Evolutionary conservation across 2,329 filamentous ascomycete species (phyloP), one percentile per base, ranked within the genome.

Genomic region (Fonsecaea nubica): DNA sequence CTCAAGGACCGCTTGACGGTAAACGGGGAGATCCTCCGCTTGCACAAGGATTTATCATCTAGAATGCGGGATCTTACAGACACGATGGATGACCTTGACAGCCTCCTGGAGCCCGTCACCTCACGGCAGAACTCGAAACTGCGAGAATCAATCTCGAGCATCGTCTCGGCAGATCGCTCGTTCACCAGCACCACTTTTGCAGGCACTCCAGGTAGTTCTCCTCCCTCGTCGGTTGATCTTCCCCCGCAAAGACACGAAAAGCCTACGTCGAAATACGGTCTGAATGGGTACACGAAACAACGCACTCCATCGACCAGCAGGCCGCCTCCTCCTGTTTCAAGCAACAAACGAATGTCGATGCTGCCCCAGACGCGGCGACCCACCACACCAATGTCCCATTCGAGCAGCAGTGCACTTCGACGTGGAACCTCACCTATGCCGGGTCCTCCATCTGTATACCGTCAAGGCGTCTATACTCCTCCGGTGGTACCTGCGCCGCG

Each of bases 1-100:
- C 90, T 98, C 74, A 91, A 92, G 76, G 93, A 98, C 75, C 88
- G 95, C n/a, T 83, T 97, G 58, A 98, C 95, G 0, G 92, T 98
- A 63, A 98, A 99, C 75, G 95, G 95, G 53, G 95, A 98, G 79
- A 95, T 98, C 69, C 79, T 98, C 33, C 88, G 93, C 53, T 83
- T 98, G 36, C 90, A 97, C 74, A 87, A 88, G 6, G 93, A 98
- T 73, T 90, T 97, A 81, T 89, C 92, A 74, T 84, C 87, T n/a
- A 89, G 90, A 73, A 96, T 93, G 87, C 86, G 90, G 70, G 85
- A 87, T 3, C 81, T 97, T 59, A 92, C 93, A 75, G 84, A 85
- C 13, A 87, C 91, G 69, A 94, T 95, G 81, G 85, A 83, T 65
- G 90, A 93, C 4, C 89, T 95, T 81, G 92, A 97, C 76, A 75